Conservation (phyloP, 2,329 filamentous ascomycete species). For the Pseudogymnoascus sp. region DNA sequence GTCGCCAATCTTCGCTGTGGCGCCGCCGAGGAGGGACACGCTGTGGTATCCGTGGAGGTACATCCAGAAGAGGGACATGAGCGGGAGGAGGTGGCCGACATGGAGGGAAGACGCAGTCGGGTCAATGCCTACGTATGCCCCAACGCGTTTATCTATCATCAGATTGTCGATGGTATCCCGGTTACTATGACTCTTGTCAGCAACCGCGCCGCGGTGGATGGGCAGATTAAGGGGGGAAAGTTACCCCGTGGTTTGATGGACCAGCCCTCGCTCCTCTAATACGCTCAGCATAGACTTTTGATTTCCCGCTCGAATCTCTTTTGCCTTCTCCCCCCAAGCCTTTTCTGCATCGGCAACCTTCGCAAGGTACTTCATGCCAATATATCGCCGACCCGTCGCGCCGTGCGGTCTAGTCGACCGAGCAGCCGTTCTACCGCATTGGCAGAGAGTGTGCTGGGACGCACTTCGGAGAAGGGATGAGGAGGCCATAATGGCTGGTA, state of each 20-base stretch:
- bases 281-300: slow-evolving; percentile 50
- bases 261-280: slow-evolving; percentile 62
- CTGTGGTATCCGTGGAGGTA: slow-evolving; percentile 66
- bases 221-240: slow-evolving; percentile 20
- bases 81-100: slow-evolving; percentile 68
- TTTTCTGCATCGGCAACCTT: slow-evolving; percentile 24
- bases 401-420: slow-evolving; percentile 15
- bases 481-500: slow-evolving; percentile 22
- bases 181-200: slow-evolving; percentile 15
- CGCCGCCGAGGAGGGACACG: slow-evolving; percentile 61
- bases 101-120: slow-evolving; percentile 74
- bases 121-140: slow-evolving; percentile 74
- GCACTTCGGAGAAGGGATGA: slow-evolving; percentile 21
- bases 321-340: slow-evolving; percentile 41
- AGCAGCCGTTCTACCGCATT: slow-evolving; percentile 26
- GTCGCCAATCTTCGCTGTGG: slow-evolving; percentile 71
- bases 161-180: slow-evolving; percentile 51
- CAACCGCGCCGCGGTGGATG: not conserved
- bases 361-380: slow-evolving; percentile 29
- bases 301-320: slow-evolving; percentile 42
- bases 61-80: slow-evolving; percentile 81
- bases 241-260: slow-evolving; percentile 70
- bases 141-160: slow-evolving; percentile 57
- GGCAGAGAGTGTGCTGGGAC: slow-evolving; percentile 18
- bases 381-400: slow-evolving; percentile 19